Evolutionary conservation across 179 eudicot genomes (phyloP).

Genomic region (Spinacia oleracea): DNA sequence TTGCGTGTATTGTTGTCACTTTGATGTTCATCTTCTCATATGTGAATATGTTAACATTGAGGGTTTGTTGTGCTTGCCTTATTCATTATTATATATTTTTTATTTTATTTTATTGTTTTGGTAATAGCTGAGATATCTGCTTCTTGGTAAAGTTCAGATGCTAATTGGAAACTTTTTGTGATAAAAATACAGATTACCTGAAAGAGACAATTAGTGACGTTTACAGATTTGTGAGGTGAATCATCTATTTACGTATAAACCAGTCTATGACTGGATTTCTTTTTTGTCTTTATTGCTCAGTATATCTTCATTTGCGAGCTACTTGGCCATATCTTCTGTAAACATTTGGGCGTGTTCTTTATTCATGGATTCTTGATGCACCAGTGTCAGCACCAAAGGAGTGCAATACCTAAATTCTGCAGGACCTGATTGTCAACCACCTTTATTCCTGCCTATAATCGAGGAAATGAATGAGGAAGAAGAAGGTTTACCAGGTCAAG

Average conservation of each 20-base stretch:
- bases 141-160: background rate
- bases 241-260: background rate
- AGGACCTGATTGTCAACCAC: slow-evolving; percentile 68
- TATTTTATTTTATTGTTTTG: background rate
- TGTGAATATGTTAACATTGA: background rate
- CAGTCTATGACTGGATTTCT: background rate
- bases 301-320: slow-evolving; percentile 4
- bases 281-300: background rate
- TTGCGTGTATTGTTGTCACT: background rate
- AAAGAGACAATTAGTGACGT: slow-evolving; percentile 55
- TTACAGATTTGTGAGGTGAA: slow-evolving; percentile 63
- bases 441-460: slow-evolving; percentile 55
- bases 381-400: slow-evolving; percentile 73
- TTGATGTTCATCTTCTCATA: background rate
- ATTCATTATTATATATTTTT: background rate
- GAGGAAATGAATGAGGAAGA: slow-evolving; percentile 53
- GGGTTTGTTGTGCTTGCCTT: background rate
- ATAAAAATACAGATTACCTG: slow-evolving; percentile 60
- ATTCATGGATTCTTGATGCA: slow-evolving; percentile 20
- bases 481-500: slow-evolving; percentile 37
- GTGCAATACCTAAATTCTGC: slow-evolving; percentile 61
- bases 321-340: background rate
- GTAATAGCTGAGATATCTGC: background rate
- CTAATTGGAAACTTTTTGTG: background rate
- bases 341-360: background rate